Evolutionary conservation across 208 protist genomes (phyloP).

Genomic region (Leishmania martiniquensis): DNA sequence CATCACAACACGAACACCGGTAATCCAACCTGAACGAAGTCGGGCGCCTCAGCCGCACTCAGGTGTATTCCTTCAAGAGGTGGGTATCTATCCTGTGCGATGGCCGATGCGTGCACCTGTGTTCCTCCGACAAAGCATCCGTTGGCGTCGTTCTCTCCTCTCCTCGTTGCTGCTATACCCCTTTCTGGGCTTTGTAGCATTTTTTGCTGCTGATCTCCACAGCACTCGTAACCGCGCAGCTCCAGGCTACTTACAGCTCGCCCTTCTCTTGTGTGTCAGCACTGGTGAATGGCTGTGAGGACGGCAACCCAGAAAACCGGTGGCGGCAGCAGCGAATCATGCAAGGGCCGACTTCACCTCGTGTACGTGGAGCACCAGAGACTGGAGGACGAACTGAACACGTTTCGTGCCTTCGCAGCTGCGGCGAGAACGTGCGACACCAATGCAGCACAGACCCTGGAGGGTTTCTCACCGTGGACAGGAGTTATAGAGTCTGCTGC

Average conservation of each 20-base stretch:
- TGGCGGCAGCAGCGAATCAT: conserved; percentile 12
- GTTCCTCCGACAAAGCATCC: neutral
- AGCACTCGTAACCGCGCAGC: neutral
- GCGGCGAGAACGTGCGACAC: conserved; percentile 17
- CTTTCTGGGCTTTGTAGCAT: neutral
- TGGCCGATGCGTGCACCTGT: neutral
- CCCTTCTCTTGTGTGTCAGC: neutral
- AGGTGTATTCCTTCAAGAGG: neutral
- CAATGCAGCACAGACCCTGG: neutral
- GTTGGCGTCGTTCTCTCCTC: neutral
- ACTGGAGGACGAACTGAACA: conserved; percentile 38
- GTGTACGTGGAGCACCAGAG: conserved; percentile 36
- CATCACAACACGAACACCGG: neutral
- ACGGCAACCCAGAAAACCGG: neutral
- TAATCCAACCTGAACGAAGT: neutral
- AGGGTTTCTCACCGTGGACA: conserved; percentile 46
- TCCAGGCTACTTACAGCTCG: neutral
- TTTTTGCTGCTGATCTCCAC: neutral
- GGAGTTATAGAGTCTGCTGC: conserved; percentile 30
- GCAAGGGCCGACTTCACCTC: conserved; percentile 22
- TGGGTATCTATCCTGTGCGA: neutral
- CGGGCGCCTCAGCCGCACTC: neutral
- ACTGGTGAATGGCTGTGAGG: conserved; percentile 5
- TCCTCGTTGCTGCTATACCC: neutral
- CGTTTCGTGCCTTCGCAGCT: conserved; percentile 14